Base-by-base conservation (phyloP, 352 stramenopile species). In the Globisporangium nagaii region DNA sequence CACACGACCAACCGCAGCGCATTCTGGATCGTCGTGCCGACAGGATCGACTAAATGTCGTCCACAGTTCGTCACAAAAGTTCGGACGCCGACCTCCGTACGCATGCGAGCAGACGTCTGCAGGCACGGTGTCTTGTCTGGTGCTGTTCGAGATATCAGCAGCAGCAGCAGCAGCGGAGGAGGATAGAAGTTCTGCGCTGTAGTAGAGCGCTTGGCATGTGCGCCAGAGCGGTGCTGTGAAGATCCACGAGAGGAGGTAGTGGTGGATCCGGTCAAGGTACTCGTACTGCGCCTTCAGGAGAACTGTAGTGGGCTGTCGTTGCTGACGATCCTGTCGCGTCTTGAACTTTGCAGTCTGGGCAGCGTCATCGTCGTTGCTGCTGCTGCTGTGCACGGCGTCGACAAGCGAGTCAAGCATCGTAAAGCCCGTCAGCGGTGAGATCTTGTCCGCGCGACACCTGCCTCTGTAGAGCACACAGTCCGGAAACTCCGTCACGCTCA, bases 41-140 rank as follows among this genome's bases (percentile, higher is more conserved):
- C 45, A 56, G 15, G 55, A 50, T 8, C 40, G 30, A 10, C 31
- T 32, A 13, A 56, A 56, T 8, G 25, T 41, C n/a, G 47, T 46
- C 55, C 55, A 62, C 3, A 41, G 28, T 4, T 62, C 45, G 11
- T 50, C 24, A 24, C 55, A 62, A n/a, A 50, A 62, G 39, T 46
- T 51, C 45, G 55, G 55, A 13, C 55, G 55, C 3, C 44, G 22
- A 0, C 35, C 32, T 31, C 25, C 39, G 31, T 52, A 62, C 4
- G 45, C 24, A 28, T 30, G 22, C 19, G 55, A 62, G 55, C 47
- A 62, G 4, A 62, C 1, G 27, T 53, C 53, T 5, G n/a, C 36
- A n/a, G n/a, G n/a, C n/a, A n/a, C 13, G 48, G 4, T 3, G 49
- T 41, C 27, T 25, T 24, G 25, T 47, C n/a, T n/a, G n/a, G n/a